Percentiles rank a stretch among this genome's conserved stretches.
Conservation (phyloP, 805 yeast genomes). For the Tanozyma kutaoensis region DNA sequence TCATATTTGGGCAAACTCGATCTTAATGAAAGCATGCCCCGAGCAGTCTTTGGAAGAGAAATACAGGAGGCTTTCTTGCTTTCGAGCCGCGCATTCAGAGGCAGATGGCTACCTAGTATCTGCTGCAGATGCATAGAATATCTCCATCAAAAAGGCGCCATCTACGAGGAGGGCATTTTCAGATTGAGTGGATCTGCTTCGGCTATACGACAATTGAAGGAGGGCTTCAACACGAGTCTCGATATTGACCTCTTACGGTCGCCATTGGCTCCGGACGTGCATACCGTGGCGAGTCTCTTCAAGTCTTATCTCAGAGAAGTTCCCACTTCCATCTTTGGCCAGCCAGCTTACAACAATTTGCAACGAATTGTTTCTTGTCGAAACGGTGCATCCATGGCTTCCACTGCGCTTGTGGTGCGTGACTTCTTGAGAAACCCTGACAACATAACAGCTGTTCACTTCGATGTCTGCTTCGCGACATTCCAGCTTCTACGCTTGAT, state of each 20-base stretch:
- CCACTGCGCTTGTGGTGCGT: conserved; percentile 14
- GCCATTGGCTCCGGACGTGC: conserved; percentile 48
- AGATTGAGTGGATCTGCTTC: conserved; percentile 82
- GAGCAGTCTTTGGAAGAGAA: conserved; percentile 52
- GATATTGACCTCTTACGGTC: conserved; percentile 54
- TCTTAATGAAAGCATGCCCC: conserved; percentile 16
- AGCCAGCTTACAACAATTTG: conserved; percentile 21
- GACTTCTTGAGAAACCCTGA: conserved; percentile 16
- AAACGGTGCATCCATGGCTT: conserved; percentile 7
- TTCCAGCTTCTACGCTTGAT: conserved; percentile 58
- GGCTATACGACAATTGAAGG: conserved; percentile 55
- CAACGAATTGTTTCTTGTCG: conserved; percentile 4
- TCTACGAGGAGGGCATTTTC: conserved; percentile 85
- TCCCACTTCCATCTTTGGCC: conserved; percentile 57
- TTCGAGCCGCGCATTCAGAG: conserved; percentile 34
- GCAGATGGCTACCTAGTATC: conserved; percentile 55
- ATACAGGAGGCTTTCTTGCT: conserved; percentile 36
- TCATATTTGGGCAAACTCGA: conserved; percentile 20
- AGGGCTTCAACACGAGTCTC: conserved; percentile 47
- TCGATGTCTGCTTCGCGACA: conserved; percentile 49
- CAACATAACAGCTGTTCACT: conserved; percentile 41
- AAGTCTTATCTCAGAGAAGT: conserved; percentile 73
- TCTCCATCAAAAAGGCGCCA: conserved; percentile 51
- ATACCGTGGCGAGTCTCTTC: conserved; percentile 76
- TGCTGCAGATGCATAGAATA: conserved; percentile 64